Evolutionary conservation across 2,329 filamentous ascomycete species (phyloP), one percentile per base, ranked within the genome.

Genomic region (Fusarium globosum): DNA sequence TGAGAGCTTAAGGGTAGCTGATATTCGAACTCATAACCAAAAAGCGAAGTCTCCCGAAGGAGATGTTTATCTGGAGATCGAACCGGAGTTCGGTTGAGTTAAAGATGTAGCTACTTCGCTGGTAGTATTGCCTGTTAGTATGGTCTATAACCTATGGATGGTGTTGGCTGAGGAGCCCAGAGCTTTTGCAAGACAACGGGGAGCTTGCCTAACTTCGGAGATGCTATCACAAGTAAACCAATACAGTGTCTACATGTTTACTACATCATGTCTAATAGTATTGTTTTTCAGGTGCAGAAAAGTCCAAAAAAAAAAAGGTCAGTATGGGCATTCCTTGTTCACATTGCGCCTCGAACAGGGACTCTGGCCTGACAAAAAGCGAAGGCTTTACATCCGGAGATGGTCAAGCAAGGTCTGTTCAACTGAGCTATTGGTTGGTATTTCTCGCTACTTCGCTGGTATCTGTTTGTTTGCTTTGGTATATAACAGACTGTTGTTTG

Each of bases 31-130:
- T 36, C 2, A 13, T 6, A 9, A 28, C n/a, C 49, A 71, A 71
- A 70, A 71, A 68, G 56, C 68, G 68, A 71, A 71, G 62, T 52
- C 49, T 53, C 61, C 41, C 35, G 16, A 43, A 15, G n/a, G 55
- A 43, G 49, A 39, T 6, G 12, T 15, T 35, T 26, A 6, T 26
- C 7, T 12, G 9, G 18, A 26, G 20, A 23, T 43, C 11, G 7
- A 21, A 36, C 35, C 33, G 58, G 7, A 35, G 30, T 41, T 6
- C 13, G 4, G 43, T 23, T 36, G 33, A 8, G 28, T 36, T 46
- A 42, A 14, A 58, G 2, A 4, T 45, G 8, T 33, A 63, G 57
- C 66, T 68, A 69, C 65, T 46, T 68, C 65, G 65, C 64, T 69
- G 43, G 4, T 7, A 13, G 7, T 3, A 23, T 2, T 23, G n/a